Evolutionary conservation across 345 rosid species (phyloP).

Genomic region (Eutrema heterophyllum): DNA sequence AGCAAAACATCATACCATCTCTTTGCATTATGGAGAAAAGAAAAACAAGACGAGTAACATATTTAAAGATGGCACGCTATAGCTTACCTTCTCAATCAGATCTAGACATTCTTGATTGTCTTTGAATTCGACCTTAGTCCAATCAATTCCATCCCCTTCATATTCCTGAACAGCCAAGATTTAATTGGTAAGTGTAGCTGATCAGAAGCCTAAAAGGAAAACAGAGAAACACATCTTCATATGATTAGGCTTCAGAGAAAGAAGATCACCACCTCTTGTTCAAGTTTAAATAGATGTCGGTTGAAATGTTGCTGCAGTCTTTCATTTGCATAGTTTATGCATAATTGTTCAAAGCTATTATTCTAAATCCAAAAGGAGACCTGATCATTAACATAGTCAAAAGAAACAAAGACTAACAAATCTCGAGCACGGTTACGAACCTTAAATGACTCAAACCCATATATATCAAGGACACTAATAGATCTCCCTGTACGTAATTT

Average conservation of each 20-base stretch:
- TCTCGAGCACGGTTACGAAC: slow-evolving; percentile 26
- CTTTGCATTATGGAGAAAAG: background rate
- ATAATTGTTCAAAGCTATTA: slow-evolving; percentile 92
- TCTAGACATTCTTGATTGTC: slow-evolving; percentile 88
- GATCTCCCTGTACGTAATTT: slow-evolving; percentile 47
- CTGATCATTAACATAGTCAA: slow-evolving; percentile 15
- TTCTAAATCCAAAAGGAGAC: slow-evolving; percentile 44
- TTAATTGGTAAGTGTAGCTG: background rate
- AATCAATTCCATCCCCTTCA: slow-evolving; percentile 78
- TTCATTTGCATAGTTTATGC: slow-evolving; percentile 95
- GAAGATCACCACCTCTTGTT: slow-evolving; percentile 62
- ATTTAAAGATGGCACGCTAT: background rate
- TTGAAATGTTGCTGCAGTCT: slow-evolving; percentile 93
- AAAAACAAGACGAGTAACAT: background rate
- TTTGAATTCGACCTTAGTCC: slow-evolving; percentile 79
- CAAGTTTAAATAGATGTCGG: slow-evolving; percentile 77
- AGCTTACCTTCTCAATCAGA: slow-evolving; percentile 75
- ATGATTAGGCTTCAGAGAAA: background rate
- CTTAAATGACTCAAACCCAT: slow-evolving; percentile 87
- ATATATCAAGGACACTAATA: slow-evolving; percentile 85
- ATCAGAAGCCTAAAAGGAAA: background rate
- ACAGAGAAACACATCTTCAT: background rate
- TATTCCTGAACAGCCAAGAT: slow-evolving; percentile 50
- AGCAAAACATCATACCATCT: background rate
- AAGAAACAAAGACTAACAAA: background rate